phyloP scores from a whole-genome alignment of 1,139 yeast species.

The Candida labiduridarum region DNA sequence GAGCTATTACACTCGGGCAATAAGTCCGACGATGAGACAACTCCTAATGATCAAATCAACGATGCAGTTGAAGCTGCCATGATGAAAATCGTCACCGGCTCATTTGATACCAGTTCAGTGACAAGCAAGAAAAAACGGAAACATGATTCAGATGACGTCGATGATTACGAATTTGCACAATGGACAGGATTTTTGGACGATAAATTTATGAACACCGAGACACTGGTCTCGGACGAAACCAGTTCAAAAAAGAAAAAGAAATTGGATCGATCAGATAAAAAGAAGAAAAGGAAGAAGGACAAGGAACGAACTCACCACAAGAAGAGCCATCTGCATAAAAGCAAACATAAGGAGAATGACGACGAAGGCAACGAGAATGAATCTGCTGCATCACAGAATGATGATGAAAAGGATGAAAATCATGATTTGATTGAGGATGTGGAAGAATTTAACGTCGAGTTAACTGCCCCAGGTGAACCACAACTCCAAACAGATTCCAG shows the following conservation, averaged over 20 bases:
- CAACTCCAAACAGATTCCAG: neutral
- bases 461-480: constrained; percentile 62
- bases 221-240: neutral
- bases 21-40: constrained; percentile 16
- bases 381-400: constrained; percentile 54
- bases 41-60: constrained; percentile 42
- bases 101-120: constrained; percentile 33
- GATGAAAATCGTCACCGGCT: constrained; percentile 67
- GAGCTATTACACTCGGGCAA: constrained; percentile 21
- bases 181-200: constrained; percentile 59
- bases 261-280: constrained; percentile 1
- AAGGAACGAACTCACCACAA: neutral
- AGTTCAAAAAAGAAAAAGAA: constrained; percentile 1
- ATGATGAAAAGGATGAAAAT: constrained; percentile 65
- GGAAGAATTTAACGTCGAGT: constrained; percentile 42
- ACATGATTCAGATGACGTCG: constrained; percentile 9
- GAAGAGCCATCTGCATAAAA: constrained; percentile 1
- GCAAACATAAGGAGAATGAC: neutral
- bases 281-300: constrained; percentile 4
- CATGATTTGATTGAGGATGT: constrained; percentile 51
- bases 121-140: constrained; percentile 17
- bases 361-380: constrained; percentile 16
- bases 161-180: constrained; percentile 50
- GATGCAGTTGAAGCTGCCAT: constrained; percentile 77
- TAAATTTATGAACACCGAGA: constrained; percentile 1